Evolutionary conservation across 1,284 basidiomycete species (phyloP), one percentile per base, ranked within the genome.

Genomic region (Microbotryum lychnidis-dioicae): DNA sequence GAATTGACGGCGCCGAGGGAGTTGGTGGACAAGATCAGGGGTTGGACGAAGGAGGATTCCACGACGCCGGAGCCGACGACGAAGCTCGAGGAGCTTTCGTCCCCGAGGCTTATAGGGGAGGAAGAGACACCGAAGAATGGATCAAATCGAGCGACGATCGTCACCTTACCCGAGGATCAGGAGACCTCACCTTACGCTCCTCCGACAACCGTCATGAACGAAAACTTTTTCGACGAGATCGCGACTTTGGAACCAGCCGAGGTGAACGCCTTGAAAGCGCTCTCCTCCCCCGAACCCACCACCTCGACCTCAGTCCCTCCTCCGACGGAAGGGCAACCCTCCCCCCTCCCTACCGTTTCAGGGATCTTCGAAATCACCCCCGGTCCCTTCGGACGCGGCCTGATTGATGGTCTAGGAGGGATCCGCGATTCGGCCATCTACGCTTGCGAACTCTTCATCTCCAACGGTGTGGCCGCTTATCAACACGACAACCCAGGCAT

Each of bases 341-440:
- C 46, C 49, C 6, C 9, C 42, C 14, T 37, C 10, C 18, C 10
- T 21, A 59, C 62, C 21, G 56, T 57, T 1, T 47, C 60, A 4
- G 67, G 64, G 7, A 9, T 58, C 27, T 65, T 62, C 54, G 54
- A 63, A 8, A 54, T 58, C 44, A 54, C 55, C 4, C 54, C 56
- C 12, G 73, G 72, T 1, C 73, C 75, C 0, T 72, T 74, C 53
- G 76, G 76, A 1, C 68, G 73, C 4, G 77, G 77, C 4, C 68
- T 78, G 23, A 68, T 78, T 20, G 77, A 77, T 62, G 71, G 73
- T 6, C 71, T 78, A 16, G 77, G 76, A n/a, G 77, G 77, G 0
- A 69, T 78, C 33, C 69, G 72, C 52, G 76, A 77, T 54, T 73
- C 75, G 3, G 73, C 75, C 1, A 62, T 71, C 47, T 71, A 74